Percentiles rank a stretch among this genome's conserved stretches.
These are phyloP conservation scores for Aspergillus udagawae DNA, from an alignment of 2,329 filamentous ascomycete species.

Conservation along the genomic window DNA sequence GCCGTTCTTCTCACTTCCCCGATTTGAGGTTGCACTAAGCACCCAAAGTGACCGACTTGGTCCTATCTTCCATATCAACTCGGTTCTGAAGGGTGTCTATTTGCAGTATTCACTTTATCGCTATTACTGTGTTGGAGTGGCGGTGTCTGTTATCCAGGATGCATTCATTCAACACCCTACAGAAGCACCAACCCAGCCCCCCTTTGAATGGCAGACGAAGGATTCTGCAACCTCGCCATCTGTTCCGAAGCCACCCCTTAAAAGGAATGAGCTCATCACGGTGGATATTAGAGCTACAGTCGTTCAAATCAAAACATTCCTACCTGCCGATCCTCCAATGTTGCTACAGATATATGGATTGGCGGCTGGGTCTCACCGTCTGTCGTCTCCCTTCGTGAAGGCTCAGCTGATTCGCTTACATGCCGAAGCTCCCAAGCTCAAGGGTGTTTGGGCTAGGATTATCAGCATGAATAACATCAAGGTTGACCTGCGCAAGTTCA, in stretches of 20 bases:
- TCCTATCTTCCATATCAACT: slow-evolving; percentile 81
- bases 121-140: slow-evolving; percentile 84
- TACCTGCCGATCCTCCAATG: slow-evolving; percentile 84
- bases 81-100: slow-evolving; percentile 71
- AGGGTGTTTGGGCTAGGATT: slow-evolving; percentile 78
- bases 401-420: slow-evolving; percentile 79
- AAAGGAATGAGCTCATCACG: slow-evolving; percentile 64
- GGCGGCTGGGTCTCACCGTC: slow-evolving; percentile 79
- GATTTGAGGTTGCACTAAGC: slow-evolving; percentile 80
- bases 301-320: slow-evolving; percentile 80
- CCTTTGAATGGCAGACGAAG: slow-evolving; percentile 11
- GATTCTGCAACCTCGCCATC: slow-evolving; percentile 20
- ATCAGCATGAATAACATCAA: slow-evolving; percentile 77
- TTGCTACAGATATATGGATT: slow-evolving; percentile 85
- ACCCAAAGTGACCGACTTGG: slow-evolving; percentile 84
- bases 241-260: slow-evolving; percentile 22
- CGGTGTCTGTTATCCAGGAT: slow-evolving; percentile 67
- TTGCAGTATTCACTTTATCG: slow-evolving; percentile 90
- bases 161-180: slow-evolving; percentile 51
- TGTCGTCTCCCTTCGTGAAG: slow-evolving; percentile 76
- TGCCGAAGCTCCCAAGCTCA: slow-evolving; percentile 79
- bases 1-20: slow-evolving; percentile 79
- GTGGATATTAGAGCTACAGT: slow-evolving; percentile 78
- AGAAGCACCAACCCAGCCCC: slow-evolving; percentile 7
- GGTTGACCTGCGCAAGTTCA: slow-evolving; percentile 73